Evolutionary conservation across 495 filamentous ascomycete species (phyloP).

Genomic region (Tuber magnatum): DNA sequence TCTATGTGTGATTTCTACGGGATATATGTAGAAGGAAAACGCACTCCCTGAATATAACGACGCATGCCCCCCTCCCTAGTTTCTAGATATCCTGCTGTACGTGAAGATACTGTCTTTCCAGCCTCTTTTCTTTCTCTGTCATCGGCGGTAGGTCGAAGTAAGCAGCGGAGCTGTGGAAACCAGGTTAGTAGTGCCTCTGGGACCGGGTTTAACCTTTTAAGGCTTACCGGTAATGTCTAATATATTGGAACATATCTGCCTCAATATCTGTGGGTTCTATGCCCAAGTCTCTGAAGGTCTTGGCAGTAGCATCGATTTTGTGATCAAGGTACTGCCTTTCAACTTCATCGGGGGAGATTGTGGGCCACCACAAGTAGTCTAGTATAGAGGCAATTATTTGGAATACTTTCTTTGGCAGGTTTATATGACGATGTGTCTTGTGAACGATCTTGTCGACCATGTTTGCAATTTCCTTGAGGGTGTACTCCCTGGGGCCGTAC

Average conservation of each 20-base stretch:
- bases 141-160: constrained; percentile 90
- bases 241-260: constrained; percentile 79
- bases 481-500: constrained; percentile 88
- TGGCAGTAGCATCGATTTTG: constrained; percentile 78
- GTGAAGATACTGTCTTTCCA: constrained; percentile 95
- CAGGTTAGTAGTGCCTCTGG: constrained; percentile 6
- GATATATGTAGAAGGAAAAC: constrained; percentile 12
- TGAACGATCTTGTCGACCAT: constrained; percentile 86
- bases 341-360: constrained; percentile 74
- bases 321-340: constrained; percentile 94
- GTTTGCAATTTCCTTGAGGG: constrained; percentile 73
- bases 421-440: constrained; percentile 84
- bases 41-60: not conserved
- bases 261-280: constrained; percentile 78
- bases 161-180: constrained; percentile 44
- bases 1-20: constrained; percentile 34
- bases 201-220: not conserved
- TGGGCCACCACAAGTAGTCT: constrained; percentile 82
- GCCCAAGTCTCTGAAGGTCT: constrained; percentile 89
- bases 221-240: constrained; percentile 56
- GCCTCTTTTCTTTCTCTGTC: constrained; percentile 85
- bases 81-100: constrained; percentile 78
- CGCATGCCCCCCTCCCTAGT: not conserved
- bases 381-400: constrained; percentile 64
- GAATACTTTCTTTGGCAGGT: constrained; percentile 71